phyloP scores from a whole-genome alignment of 768 basidiomycete genomes.

The Auricularia auricula-judae region DNA sequence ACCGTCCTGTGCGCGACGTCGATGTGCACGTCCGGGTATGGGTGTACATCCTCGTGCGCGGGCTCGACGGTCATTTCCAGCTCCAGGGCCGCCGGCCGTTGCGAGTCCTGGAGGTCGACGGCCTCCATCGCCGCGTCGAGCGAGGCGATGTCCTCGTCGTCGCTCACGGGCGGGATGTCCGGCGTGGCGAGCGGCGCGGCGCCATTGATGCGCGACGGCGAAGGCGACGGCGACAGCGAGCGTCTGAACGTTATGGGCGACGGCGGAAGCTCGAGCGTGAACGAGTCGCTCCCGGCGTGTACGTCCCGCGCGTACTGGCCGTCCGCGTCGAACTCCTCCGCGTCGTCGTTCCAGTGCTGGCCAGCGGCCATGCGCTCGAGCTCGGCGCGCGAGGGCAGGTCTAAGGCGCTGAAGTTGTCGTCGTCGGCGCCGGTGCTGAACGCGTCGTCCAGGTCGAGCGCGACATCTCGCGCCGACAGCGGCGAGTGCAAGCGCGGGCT shows the following conservation, averaged over 20 bases:
- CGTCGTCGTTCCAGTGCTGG: constrained; percentile 24
- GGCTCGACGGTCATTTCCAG: neutral
- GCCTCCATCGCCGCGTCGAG: constrained; percentile 1
- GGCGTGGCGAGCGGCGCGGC: neutral
- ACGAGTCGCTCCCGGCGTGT: constrained; percentile 43
- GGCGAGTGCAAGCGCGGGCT: neutral
- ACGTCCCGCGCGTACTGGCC: constrained; percentile 23
- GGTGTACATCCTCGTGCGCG: constrained; percentile 2
- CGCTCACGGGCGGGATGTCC: neutral
- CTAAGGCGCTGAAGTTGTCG: neutral
- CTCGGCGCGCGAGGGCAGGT: neutral
- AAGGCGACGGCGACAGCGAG: constrained; percentile 15
- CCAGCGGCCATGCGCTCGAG: constrained; percentile 2
- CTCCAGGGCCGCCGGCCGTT: neutral
- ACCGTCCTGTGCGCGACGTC: constrained; percentile 17
- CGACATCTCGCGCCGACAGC: neutral
- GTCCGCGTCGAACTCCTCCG: constrained; percentile 16
- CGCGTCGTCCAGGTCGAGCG: neutral
- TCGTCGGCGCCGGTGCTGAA: neutral
- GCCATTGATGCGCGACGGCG: constrained; percentile 12
- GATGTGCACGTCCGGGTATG: constrained; percentile 34
- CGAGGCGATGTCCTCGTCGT: neutral
- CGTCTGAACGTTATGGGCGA: constrained; percentile 11
- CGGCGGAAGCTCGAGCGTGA: constrained; percentile 37
- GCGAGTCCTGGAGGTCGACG: neutral